phyloP scores from a whole-genome alignment of 1,139 yeast species.

The Geotrichum klebahnii region DNA sequence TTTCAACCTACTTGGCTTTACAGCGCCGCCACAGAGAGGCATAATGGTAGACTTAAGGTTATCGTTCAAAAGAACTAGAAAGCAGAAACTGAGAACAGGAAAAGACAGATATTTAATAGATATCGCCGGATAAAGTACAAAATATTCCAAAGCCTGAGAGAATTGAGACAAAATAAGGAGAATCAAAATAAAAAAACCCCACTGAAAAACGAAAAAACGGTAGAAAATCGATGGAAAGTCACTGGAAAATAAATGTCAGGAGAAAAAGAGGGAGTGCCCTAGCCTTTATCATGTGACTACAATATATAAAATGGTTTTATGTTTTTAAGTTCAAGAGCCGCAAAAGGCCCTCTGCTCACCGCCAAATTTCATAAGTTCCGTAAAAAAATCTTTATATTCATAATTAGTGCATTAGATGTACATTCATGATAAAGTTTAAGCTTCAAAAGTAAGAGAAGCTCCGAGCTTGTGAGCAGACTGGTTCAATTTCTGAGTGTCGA shows the following conservation, averaged over 20 bases:
- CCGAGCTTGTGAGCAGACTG: constrained; percentile 99
- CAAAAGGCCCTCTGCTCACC: too few relatives aligned
- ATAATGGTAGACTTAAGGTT: constrained; percentile 36
- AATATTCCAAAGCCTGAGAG: not conserved
- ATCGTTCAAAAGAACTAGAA: not conserved
- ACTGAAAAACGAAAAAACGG: too few relatives aligned
- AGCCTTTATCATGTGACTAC: too few relatives aligned
- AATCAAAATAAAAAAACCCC: constrained; percentile 3
- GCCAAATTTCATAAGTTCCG: too few relatives aligned
- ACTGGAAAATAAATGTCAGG: too few relatives aligned
- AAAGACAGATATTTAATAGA: not conserved
- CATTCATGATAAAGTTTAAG: constrained; percentile 44
- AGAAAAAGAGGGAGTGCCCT: too few relatives aligned
- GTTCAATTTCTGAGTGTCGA: constrained; percentile 91
- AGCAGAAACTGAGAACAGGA: not conserved
- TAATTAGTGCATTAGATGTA: not conserved
- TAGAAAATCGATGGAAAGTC: too few relatives aligned
- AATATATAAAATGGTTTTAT: too few relatives aligned
- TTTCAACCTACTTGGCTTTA: constrained; percentile 46
- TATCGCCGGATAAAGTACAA: not conserved
- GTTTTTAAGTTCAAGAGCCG: too few relatives aligned
- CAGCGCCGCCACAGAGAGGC: constrained; percentile 69
- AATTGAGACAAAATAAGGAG: not conserved
- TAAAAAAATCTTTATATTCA: constrained; percentile 8
- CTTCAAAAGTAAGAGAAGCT: constrained; percentile 85